These are phyloP conservation scores for Acacia pycnantha DNA, from an alignment of 331 rosid genomes.

Conservation along the genomic window DNA sequence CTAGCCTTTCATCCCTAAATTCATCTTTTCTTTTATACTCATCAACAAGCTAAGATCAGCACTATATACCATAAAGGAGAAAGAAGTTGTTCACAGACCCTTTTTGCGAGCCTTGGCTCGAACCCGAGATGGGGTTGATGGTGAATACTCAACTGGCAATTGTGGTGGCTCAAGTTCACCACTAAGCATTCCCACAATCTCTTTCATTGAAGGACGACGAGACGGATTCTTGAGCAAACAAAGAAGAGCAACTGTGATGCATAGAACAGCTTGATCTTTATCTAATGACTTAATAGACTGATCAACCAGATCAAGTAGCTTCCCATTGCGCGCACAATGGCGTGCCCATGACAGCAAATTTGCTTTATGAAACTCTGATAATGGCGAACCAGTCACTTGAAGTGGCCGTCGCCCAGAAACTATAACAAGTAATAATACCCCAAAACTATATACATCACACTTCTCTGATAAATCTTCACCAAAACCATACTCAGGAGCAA, in stretches of 20 bases:
- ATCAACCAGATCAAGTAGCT: constrained; percentile 81
- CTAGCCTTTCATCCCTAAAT: constrained; percentile 15
- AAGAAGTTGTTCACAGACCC: constrained; percentile 52
- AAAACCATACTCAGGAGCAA: constrained; percentile 88
- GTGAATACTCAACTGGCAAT: constrained; percentile 74
- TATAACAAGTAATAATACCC: constrained; percentile 76
- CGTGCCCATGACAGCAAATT: constrained; percentile 93
- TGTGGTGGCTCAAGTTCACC: constrained; percentile 72
- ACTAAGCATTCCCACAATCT: constrained; percentile 80
- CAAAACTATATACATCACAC: constrained; percentile 92
- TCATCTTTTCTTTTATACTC: constrained; percentile 22
- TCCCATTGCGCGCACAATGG: constrained; percentile 77
- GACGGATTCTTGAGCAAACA: constrained; percentile 80
- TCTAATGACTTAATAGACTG: constrained; percentile 61
- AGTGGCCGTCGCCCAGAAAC: constrained; percentile 90
- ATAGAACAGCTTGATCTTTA: constrained; percentile 70
- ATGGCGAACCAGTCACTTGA: constrained; percentile 80
- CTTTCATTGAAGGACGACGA: constrained; percentile 85
- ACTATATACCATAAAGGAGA: not conserved
- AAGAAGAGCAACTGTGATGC: constrained; percentile 81
- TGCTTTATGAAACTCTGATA: constrained; percentile 79
- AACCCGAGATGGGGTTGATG: constrained; percentile 71
- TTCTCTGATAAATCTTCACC: constrained; percentile 80
- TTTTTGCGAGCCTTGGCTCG: constrained; percentile 58
- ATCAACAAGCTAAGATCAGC: constrained; percentile 19